Evolutionary conservation across 2,329 filamentous ascomycete species (phyloP).

Genomic region (Nemania sp.): DNA sequence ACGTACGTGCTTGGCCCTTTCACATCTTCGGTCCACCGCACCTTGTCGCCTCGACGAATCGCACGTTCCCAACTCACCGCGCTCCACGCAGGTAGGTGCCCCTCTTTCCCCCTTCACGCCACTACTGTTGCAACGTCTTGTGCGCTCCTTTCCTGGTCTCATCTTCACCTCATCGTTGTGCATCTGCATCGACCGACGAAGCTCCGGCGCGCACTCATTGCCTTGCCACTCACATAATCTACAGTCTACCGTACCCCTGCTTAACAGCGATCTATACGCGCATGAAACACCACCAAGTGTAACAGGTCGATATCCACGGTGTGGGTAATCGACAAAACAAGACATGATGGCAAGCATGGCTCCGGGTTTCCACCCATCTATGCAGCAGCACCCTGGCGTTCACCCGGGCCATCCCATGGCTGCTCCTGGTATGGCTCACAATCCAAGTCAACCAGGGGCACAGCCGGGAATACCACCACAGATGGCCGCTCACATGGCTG

Average conservation of each 20-base stretch:
- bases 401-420: conserved; percentile 66
- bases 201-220: no score
- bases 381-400: conserved; percentile 73
- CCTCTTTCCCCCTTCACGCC: neutral
- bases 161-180: no score
- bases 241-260: conserved; percentile 24
- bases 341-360: conserved; percentile 74
- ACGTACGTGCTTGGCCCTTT: conserved; percentile 7
- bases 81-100: no score
- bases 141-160: no score
- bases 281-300: conserved; percentile 53
- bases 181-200: no score
- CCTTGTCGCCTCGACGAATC: conserved; percentile 4
- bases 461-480: conserved; percentile 72
- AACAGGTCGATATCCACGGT: conserved; percentile 61
- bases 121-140: no score
- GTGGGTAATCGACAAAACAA: conserved; percentile 58
- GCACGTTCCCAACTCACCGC: conserved; percentile 3
- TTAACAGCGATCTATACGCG: conserved; percentile 38
- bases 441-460: conserved; percentile 70
- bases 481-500: conserved; percentile 69
- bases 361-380: conserved; percentile 69
- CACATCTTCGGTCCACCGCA: neutral
- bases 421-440: conserved; percentile 65
- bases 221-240: conserved; percentile 16